A percentile compares a stretch with the other conserved stretches of the same genome.
Evolutionary conservation across 179 eudicot species (phyloP).

Genomic region (Heliamphora pulchella): DNA sequence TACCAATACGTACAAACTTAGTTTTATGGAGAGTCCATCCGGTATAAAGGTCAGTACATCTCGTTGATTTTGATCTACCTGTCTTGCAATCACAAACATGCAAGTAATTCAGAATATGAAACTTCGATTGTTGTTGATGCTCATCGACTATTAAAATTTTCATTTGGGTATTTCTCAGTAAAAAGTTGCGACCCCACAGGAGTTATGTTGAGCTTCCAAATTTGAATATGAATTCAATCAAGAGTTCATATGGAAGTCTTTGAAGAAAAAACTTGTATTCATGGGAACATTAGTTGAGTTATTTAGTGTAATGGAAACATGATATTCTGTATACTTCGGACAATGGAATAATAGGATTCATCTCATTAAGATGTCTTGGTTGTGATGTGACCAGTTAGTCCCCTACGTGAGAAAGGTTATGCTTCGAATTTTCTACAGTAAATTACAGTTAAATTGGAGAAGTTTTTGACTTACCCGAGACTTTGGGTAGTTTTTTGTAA

Average conservation of each 20-base stretch:
- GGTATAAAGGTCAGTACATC: slow-evolving; percentile 74
- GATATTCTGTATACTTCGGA: not conserved
- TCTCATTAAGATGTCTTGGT: not conserved
- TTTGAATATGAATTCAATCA: not conserved
- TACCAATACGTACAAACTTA: slow-evolving; percentile 90
- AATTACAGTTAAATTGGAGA: not conserved
- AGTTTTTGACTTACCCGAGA: not conserved
- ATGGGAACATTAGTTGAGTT: not conserved
- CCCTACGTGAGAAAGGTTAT: not conserved
- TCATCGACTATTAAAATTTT: not conserved
- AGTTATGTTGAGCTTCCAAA: not conserved
- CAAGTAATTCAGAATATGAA: not conserved
- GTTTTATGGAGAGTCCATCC: slow-evolving; percentile 95
- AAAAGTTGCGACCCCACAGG: not conserved
- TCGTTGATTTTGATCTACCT: not conserved
- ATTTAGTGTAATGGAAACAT: not conserved
- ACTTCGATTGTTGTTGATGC: not conserved
- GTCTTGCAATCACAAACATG: not conserved
- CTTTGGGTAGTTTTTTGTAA: not conserved
- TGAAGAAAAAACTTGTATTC: not conserved
- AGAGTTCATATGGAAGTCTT: not conserved
- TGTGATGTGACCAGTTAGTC: not conserved
- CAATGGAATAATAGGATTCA: not conserved
- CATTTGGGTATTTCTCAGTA: not conserved
- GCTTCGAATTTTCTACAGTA: not conserved